Conservation (phyloP, 129 eudicot species). For the Glebionis coronaria region DNA sequence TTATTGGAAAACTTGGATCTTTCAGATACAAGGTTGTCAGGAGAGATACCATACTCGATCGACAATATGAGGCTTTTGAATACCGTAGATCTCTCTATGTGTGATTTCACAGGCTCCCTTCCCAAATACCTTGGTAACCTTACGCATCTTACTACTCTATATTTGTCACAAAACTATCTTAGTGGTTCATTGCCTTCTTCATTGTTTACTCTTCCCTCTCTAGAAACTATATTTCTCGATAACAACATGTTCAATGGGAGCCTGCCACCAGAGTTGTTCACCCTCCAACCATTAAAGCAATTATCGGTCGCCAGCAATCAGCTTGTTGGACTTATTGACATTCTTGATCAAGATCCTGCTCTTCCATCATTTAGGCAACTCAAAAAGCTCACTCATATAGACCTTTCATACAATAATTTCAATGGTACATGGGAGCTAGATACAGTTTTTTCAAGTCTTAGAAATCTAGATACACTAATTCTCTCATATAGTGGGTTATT, state of each 20-base stretch:
- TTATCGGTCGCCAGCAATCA: slow-evolving; percentile 12
- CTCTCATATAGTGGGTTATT: slow-evolving; percentile 22
- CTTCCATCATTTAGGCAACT: slow-evolving; percentile 4
- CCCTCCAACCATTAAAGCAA: neutral
- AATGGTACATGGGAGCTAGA: slow-evolving; percentile 11
- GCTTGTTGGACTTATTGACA: slow-evolving; percentile 11
- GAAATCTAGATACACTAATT: neutral
- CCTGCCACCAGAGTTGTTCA: slow-evolving; percentile 10
- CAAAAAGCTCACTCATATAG: neutral
- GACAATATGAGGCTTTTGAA: too few species aligned
- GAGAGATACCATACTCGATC: too few species aligned
- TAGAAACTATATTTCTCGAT: neutral
- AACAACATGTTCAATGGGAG: slow-evolving; percentile 17
- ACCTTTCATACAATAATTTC: slow-evolving; percentile 18
- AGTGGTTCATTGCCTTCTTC: slow-evolving; percentile 20
- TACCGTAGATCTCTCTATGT: neutral
- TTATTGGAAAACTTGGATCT: too few species aligned
- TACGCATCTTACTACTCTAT: slow-evolving; percentile 4
- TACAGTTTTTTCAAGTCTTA: slow-evolving; percentile 19
- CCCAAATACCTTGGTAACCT: slow-evolving; percentile 18
- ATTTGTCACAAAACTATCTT: slow-evolving; percentile 21
- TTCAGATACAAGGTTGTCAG: too few species aligned
- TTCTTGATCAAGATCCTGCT: neutral
- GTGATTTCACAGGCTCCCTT: slow-evolving; percentile 2
- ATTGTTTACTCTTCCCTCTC: slow-evolving; percentile 8